Conservation (phyloP, 2,329 filamentous ascomycete species). For the Aspergillus jensenii region DNA sequence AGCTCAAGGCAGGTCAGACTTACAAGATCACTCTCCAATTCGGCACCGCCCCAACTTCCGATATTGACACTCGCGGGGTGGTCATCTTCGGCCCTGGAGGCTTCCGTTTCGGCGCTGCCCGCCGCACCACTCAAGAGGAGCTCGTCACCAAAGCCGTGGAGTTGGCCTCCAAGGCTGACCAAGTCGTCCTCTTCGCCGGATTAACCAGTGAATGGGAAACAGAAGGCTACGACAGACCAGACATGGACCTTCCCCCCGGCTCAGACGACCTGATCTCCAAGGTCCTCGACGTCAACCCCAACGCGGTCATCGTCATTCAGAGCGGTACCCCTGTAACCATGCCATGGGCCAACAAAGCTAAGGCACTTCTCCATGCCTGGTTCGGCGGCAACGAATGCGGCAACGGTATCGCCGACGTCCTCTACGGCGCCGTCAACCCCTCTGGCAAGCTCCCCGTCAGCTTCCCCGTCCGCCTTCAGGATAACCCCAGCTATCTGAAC, state of each 20-base stretch:
- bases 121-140: conserved; percentile 56
- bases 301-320: conserved; percentile 72
- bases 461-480: conserved; percentile 66
- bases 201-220: conserved; percentile 81
- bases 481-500: conserved; percentile 76
- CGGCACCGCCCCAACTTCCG: conserved; percentile 59
- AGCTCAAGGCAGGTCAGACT: conserved; percentile 58
- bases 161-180: conserved; percentile 68
- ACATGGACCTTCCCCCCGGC: conserved; percentile 57
- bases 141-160: conserved; percentile 67
- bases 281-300: conserved; percentile 66
- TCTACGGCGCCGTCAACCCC: conserved; percentile 73
- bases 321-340: conserved; percentile 68
- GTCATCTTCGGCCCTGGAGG: conserved; percentile 60
- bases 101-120: conserved; percentile 62
- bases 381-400: conserved; percentile 86
- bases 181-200: conserved; percentile 75
- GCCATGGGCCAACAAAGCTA: conserved; percentile 47
- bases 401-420: conserved; percentile 74
- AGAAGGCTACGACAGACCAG: conserved; percentile 63
- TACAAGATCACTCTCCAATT: conserved; percentile 63
- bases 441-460: conserved; percentile 72
- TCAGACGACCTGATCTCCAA: conserved; percentile 62
- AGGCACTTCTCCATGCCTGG: conserved; percentile 72
- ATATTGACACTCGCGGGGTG: conserved; percentile 50